Base-by-base conservation (phyloP, 106 monocot species). In the Iris macrosiphon region DNA sequence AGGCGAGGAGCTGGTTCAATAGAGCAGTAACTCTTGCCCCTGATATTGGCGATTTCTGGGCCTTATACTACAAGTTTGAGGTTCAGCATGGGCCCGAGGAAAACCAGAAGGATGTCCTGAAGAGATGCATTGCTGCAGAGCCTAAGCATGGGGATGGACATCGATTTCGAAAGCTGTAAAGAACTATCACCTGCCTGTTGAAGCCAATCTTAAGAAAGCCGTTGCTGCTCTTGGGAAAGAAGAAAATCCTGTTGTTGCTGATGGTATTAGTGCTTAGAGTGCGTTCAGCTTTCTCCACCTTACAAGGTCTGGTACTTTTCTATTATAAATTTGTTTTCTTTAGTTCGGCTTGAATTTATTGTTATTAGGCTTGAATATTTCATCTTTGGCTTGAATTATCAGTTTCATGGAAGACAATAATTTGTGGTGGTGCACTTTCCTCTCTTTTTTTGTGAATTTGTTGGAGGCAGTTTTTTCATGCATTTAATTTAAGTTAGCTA, bases 71-170 rank as follows among this genome's bases (percentile, higher is more conserved):
- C 62, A 96, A 82, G 49, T 96, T 96, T 77, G 95, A 96, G 64
- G 68, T 96, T 24, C 95, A 96, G 60, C 90, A 96, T 72, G 95
- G 95, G 18, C 68, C 24, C 37, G 89, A 86, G 25, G 95, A 96
- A n/a, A 72, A 47, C 15, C 95, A 96, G 60, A 85, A 82, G 47
- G 82, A 86, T 47, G 86, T 96, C 23, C 27, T 90, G 65, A 72
- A 76, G 74, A 75, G 90, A 70, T 96, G 95, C 28, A 39, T 90
- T 62, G 39, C 68, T 45, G 89, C 85, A 14, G 95, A 96, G 49
- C 95, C 95, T 9, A 96, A 90, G 55, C 90, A 90, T 64, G 95
- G 95, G 80, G 57, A 70, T 96, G 95, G 95, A 82, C 85, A 66
- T 49, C 69, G 35, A 67, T 96, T 31, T 71, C 86, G 2, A 96